These are phyloP conservation scores for Solanum appendiculatum DNA, from an alignment of 257 asterid genomes.

Conservation along the genomic window DNA sequence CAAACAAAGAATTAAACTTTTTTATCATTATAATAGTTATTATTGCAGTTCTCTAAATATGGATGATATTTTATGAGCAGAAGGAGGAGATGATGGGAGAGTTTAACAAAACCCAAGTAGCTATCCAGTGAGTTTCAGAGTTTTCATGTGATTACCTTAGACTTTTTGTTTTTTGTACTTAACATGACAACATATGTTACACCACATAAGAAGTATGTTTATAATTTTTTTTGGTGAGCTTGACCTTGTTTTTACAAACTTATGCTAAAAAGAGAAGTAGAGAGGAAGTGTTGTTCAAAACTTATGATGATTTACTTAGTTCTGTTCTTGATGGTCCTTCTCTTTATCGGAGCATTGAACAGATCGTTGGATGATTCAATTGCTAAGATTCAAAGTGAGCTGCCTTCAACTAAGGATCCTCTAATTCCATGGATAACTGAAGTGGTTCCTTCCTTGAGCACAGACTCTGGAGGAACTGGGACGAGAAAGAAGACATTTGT, in stretches of 20 bases:
- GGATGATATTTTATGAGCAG: conserved; percentile 8
- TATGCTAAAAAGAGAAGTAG: background rate
- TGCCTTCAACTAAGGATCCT: conserved; percentile 29
- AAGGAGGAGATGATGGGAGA: conserved; percentile 26
- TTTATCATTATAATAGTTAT: background rate
- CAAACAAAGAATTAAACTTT: background rate
- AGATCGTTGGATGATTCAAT: conserved; percentile 50
- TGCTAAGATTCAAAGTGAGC: conserved; percentile 38
- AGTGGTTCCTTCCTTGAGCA: conserved; percentile 3
- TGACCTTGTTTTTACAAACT: background rate
- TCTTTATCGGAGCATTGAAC: conserved; percentile 2
- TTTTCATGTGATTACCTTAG: background rate
- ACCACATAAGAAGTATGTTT: background rate
- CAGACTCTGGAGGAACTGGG: background rate
- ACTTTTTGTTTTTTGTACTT: background rate
- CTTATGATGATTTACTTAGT: background rate
- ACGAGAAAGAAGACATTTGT: conserved; percentile 34
- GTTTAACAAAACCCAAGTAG: conserved; percentile 45
- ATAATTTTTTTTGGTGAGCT: background rate
- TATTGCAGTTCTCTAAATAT: background rate
- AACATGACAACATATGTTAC: background rate
- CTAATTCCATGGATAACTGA: conserved; percentile 14
- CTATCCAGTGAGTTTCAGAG: conserved; percentile 42
- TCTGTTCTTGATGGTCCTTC: background rate
- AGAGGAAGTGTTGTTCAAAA: background rate